Conservation (phyloP, 2,329 filamentous ascomycete species). For the Furcasterigmium furcatum region DNA sequence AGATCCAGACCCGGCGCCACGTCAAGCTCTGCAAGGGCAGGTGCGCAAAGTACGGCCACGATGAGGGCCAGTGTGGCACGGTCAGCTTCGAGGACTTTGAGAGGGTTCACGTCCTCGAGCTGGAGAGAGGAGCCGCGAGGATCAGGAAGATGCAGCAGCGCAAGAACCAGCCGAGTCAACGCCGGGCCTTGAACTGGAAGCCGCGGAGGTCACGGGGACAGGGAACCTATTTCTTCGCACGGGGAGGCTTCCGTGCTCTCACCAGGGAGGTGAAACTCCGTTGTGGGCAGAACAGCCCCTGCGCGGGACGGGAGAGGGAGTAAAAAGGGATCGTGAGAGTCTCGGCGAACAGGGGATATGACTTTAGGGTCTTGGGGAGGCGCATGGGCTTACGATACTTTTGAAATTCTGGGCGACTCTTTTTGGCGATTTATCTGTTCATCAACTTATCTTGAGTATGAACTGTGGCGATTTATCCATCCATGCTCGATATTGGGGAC, state of each 20-base stretch:
- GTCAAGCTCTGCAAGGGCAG: background rate
- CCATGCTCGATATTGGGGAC: too few relatives aligned
- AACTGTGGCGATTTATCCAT: too few relatives aligned
- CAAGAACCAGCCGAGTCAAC: background rate
- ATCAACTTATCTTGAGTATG: too few relatives aligned
- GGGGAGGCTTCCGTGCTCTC: background rate
- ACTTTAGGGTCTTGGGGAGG: too few relatives aligned
- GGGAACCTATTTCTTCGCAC: background rate
- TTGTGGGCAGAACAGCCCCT: background rate
- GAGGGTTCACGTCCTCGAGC: background rate
- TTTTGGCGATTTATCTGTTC: too few relatives aligned
- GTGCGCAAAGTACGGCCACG: background rate
- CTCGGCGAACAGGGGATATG: too few relatives aligned
- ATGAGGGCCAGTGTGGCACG: background rate
- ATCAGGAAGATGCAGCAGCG: background rate
- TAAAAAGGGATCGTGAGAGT: background rate
- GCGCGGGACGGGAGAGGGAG: background rate
- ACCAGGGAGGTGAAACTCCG: background rate
- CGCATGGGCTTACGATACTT: too few relatives aligned
- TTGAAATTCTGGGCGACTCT: too few relatives aligned
- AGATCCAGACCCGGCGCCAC: background rate
- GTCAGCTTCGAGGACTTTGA: background rate
- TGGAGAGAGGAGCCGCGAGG: background rate
- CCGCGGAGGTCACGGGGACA: background rate
- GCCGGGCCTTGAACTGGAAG: background rate